phyloP scores from a whole-genome alignment of 1,139 yeast genomes.

The Blastobotrys aristatus region DNA sequence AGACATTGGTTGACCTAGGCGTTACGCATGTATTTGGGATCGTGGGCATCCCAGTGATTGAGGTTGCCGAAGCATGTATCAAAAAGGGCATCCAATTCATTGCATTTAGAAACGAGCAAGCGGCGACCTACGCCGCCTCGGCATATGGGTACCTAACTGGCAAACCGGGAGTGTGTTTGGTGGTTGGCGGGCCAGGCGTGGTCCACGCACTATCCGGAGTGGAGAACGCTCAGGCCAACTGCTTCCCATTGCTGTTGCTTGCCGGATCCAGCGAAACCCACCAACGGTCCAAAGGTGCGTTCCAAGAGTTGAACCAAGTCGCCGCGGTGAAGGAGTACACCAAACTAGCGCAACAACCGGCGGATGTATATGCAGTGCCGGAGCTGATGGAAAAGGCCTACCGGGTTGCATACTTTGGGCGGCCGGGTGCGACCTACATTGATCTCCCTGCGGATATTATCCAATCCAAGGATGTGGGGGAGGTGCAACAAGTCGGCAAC shows the following conservation, averaged over 20 bases:
- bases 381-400: constrained; percentile 46
- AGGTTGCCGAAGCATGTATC: constrained; percentile 50
- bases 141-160: constrained; percentile 59
- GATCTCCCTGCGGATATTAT: constrained; percentile 62
- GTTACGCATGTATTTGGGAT: constrained; percentile 56
- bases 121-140: constrained; percentile 68
- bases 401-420: constrained; percentile 43
- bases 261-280: constrained; percentile 54
- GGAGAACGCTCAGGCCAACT: constrained; percentile 52
- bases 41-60: constrained; percentile 68
- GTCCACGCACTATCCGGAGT: constrained; percentile 61
- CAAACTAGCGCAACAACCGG: constrained; percentile 48
- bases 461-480: constrained; percentile 32
- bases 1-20: constrained; percentile 43
- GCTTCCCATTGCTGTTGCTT: constrained; percentile 55
- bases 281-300: constrained; percentile 52
- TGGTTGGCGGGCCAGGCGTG: constrained; percentile 69
- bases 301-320: constrained; percentile 62
- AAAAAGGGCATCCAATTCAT: constrained; percentile 49
- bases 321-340: constrained; percentile 42
- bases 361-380: constrained; percentile 37
- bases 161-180: constrained; percentile 56
- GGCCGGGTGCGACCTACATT: constrained; percentile 54
- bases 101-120: constrained; percentile 60
- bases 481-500: constrained; percentile 8